Percentiles rank a stretch among this genome's conserved stretches.
phyloP scores from a whole-genome alignment of 768 basidiomycete genomes.

The Macrolepiota albuminosa region DNA sequence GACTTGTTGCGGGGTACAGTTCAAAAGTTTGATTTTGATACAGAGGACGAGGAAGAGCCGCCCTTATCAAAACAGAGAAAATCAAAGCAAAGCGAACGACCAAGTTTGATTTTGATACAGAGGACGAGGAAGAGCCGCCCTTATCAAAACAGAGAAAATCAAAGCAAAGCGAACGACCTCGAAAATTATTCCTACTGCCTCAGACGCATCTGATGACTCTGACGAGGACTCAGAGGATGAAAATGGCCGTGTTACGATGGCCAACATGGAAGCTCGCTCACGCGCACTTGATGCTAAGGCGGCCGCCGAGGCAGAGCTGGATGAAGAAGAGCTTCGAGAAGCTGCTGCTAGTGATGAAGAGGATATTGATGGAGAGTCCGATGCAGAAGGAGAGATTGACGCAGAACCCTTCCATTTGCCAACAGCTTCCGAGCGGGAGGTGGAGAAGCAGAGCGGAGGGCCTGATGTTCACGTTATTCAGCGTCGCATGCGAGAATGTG shows the following conservation, averaged over 20 bases:
- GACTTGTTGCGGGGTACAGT: slow-evolving; percentile 44
- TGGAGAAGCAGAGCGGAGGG: slow-evolving; percentile 63
- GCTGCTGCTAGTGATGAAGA: slow-evolving; percentile 45
- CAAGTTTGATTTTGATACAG: slow-evolving; percentile 65
- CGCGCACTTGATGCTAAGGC: slow-evolving; percentile 69
- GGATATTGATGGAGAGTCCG: slow-evolving; percentile 38
- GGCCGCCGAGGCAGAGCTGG: slow-evolving; percentile 63
- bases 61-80: slow-evolving; percentile 38
- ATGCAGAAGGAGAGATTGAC: slow-evolving; percentile 44
- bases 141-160: slow-evolving; percentile 43
- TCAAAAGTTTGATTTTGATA: slow-evolving; percentile 62
- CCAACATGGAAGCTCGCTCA: slow-evolving; percentile 80
- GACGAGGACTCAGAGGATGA: slow-evolving; percentile 45
- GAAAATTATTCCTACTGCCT: slow-evolving; percentile 47
- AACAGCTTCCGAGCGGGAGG: slow-evolving; percentile 65
- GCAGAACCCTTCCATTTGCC: slow-evolving; percentile 59
- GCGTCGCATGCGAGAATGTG: slow-evolving; percentile 73
- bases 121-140: slow-evolving; percentile 41
- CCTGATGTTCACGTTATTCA: slow-evolving; percentile 76
- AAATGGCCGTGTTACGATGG: slow-evolving; percentile 58
- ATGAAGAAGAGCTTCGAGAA: slow-evolving; percentile 61
- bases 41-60: slow-evolving; percentile 48
- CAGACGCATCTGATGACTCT: slow-evolving; percentile 46
- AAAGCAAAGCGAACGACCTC: slow-evolving; percentile 42
- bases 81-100: slow-evolving; percentile 48